Conservation (phyloP, 1,284 basidiomycete genomes). For the Microbotryum violaceum region DNA sequence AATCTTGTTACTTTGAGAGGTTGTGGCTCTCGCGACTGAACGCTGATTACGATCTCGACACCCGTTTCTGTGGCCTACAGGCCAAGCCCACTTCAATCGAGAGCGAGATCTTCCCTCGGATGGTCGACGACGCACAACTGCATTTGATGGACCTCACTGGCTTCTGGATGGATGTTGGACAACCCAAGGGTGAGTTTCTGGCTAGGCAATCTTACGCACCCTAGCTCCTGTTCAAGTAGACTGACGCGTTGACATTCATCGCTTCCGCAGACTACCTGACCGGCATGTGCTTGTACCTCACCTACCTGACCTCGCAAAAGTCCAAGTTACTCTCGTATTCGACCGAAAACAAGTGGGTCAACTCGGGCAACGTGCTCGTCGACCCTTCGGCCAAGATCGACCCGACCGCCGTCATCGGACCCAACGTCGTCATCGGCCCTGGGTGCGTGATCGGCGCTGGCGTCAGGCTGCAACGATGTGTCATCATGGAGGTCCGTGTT, state of each 20-base stretch:
- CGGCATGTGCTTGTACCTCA: slow-evolving; percentile 50
- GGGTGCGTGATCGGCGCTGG: slow-evolving; percentile 48
- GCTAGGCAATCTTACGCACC: neutral
- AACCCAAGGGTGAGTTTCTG: slow-evolving; percentile 42
- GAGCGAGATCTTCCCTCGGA: slow-evolving; percentile 49
- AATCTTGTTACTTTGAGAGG: neutral
- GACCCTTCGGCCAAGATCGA: slow-evolving; percentile 45
- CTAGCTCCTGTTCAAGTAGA: neutral
- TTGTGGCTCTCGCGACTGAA: neutral
- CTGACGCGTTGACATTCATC: neutral
- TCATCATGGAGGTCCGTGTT: slow-evolving; percentile 42
- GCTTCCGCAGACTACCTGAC: slow-evolving; percentile 30
- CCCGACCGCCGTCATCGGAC: slow-evolving; percentile 46
- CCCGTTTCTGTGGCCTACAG: neutral
- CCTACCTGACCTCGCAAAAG: slow-evolving; percentile 43
- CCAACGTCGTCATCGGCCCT: slow-evolving; percentile 50
- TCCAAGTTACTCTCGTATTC: slow-evolving; percentile 44
- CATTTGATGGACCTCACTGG: slow-evolving; percentile 49
- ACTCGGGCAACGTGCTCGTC: slow-evolving; percentile 22
- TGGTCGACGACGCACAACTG: slow-evolving; percentile 47
- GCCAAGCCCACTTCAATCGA: slow-evolving; percentile 49
- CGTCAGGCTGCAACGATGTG: slow-evolving; percentile 49
- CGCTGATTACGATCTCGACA: neutral
- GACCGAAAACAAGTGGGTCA: slow-evolving; percentile 42
- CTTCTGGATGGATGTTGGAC: slow-evolving; percentile 52